phyloP scores from a whole-genome alignment of 352 stramenopile genomes.

The Phytophthora litchii region DNA sequence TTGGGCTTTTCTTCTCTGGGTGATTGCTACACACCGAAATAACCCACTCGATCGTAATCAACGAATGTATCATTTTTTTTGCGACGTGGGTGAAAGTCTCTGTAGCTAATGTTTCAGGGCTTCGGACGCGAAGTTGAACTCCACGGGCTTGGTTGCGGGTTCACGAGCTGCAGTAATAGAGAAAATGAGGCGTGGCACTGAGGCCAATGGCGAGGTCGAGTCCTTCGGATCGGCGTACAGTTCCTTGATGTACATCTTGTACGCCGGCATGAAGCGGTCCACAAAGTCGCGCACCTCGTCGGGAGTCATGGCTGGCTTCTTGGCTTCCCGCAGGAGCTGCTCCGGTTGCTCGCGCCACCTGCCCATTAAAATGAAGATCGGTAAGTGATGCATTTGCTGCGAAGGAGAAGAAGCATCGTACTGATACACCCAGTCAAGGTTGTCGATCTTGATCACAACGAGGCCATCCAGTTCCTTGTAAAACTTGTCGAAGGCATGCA shows the following conservation, averaged over 20 bases:
- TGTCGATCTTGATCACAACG: conserved; percentile 76
- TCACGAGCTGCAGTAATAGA: conserved; percentile 57
- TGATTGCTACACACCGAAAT: not conserved
- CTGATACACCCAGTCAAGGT: conserved; percentile 85
- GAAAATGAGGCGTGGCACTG: conserved; percentile 59
- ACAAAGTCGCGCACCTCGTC: conserved; percentile 85
- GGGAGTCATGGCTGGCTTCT: conserved; percentile 65
- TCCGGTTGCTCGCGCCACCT: conserved; percentile 88
- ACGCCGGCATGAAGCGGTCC: conserved; percentile 87
- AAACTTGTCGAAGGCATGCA: conserved; percentile 65
- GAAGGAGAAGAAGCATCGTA: conserved; percentile 32
- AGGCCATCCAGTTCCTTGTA: conserved; percentile 73
- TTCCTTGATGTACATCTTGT: conserved; percentile 65
- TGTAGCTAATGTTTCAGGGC: conserved; percentile 34
- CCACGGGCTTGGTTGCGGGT: conserved; percentile 39
- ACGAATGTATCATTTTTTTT: not conserved
- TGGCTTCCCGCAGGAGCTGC: conserved; percentile 57
- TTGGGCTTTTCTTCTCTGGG: conserved; percentile 18
- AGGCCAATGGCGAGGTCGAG: conserved; percentile 26
- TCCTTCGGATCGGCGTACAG: conserved; percentile 58
- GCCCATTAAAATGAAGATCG: conserved; percentile 4
- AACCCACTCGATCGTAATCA: not conserved
- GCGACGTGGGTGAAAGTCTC: conserved; percentile 6
- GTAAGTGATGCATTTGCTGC: conserved; percentile 7
- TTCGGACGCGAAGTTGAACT: conserved; percentile 60